phyloP scores from a whole-genome alignment of 2,329 filamentous ascomycete genomes.

The Colletotrichum agaves region DNA sequence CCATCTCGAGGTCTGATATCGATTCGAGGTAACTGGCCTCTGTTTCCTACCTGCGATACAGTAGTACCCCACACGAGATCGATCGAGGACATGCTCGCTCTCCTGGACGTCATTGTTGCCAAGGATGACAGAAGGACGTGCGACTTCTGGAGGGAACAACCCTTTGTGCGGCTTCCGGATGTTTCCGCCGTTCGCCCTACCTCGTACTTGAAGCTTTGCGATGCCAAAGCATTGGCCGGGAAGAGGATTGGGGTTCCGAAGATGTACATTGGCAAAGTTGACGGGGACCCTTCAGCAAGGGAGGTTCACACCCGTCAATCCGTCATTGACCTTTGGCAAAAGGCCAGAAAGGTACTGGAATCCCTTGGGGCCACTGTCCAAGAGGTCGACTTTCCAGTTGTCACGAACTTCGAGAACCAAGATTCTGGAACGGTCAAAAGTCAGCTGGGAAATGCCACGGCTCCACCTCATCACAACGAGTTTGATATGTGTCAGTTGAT shows the following conservation, averaged over 20 bases:
- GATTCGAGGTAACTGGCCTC: conserved; percentile 60
- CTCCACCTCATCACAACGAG: background rate
- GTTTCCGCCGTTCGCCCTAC: conserved; percentile 45
- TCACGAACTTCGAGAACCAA: conserved; percentile 11
- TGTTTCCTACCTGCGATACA: conserved; percentile 64
- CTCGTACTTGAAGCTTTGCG: conserved; percentile 50
- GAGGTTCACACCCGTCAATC: conserved; percentile 37
- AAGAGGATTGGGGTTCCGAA: conserved; percentile 61
- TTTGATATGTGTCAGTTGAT: background rate
- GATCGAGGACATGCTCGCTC: conserved; percentile 59
- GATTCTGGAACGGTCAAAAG: background rate
- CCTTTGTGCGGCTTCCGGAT: conserved; percentile 52
- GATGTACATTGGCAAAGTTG: conserved; percentile 58
- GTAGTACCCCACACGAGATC: conserved; percentile 58
- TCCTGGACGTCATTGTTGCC: conserved; percentile 59
- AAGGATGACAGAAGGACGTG: conserved; percentile 54
- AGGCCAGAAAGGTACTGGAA: conserved; percentile 50
- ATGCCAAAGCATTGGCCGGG: conserved; percentile 61
- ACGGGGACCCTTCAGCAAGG: conserved; percentile 30
- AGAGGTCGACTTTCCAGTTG: conserved; percentile 40
- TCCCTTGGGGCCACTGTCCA: conserved; percentile 53
- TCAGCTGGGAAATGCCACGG: fast-evolving
- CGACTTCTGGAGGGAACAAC: conserved; percentile 67
- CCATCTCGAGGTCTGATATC: conserved; percentile 62
- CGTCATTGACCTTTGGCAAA: conserved; percentile 43